phyloP scores from a whole-genome alignment of 345 rosid genomes.

The Aethionema arabicum region DNA sequence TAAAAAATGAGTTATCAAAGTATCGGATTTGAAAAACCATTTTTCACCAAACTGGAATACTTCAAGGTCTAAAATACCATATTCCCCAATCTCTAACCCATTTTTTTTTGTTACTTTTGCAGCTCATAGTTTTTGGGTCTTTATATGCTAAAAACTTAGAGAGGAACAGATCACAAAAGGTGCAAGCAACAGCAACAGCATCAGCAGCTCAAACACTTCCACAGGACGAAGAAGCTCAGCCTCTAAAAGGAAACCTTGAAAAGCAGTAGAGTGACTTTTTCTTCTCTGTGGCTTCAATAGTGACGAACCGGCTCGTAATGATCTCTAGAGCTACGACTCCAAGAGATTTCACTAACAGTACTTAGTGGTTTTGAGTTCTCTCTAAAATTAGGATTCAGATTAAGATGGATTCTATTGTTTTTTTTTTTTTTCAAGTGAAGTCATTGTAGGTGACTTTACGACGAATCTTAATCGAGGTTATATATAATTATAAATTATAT shows the following conservation, averaged over 20 bases:
- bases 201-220: constrained; percentile 32
- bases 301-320: neutral
- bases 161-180: constrained; percentile 41
- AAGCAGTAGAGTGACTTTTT: neutral
- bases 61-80: no score
- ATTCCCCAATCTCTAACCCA: constrained; percentile 7
- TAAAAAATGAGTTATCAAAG: no score
- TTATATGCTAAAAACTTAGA: constrained; percentile 59
- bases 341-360: constrained; percentile 18
- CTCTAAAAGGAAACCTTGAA: constrained; percentile 40
- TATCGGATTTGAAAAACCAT: no score
- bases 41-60: no score
- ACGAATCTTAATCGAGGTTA: neutral
- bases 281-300: constrained; percentile 8
- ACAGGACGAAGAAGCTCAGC: constrained; percentile 44
- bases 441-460: neutral
- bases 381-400: constrained; percentile 1
- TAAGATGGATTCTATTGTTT: constrained; percentile 8
- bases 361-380: neutral
- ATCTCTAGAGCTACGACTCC: neutral
- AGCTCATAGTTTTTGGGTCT: constrained; percentile 78
- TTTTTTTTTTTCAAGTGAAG: constrained; percentile 1
- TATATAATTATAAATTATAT: no score
- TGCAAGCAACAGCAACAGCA: constrained; percentile 22
- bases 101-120: constrained; percentile 1